Conservation (phyloP, 192 early-diverging fungal species). For the Phycomyces nitens region DNA sequence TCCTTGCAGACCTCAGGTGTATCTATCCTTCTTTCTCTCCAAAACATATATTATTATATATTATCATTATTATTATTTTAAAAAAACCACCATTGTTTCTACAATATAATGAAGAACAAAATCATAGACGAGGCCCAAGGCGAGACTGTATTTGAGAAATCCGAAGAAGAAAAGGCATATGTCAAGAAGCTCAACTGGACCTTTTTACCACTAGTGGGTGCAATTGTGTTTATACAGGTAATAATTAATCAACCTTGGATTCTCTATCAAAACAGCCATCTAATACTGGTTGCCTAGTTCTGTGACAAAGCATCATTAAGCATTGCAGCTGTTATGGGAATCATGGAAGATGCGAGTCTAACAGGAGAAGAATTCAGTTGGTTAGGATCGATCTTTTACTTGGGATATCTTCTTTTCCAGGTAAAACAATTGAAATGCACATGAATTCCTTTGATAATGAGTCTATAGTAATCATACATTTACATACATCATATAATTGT, state of each 20-base stretch:
- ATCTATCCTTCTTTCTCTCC: too few relatives aligned
- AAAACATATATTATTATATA: too few relatives aligned
- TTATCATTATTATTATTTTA: too few relatives aligned
- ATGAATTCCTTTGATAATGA: too few relatives aligned
- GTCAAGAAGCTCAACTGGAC: conserved; percentile 15
- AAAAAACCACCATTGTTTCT: too few relatives aligned
- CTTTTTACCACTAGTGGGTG: conserved; percentile 12
- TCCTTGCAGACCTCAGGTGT: too few relatives aligned
- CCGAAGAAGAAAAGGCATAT: conserved; percentile 6
- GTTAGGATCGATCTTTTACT: conserved; percentile 18
- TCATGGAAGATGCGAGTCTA: conserved; percentile 8
- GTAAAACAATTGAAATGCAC: too few relatives aligned
- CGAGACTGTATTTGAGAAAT: not conserved
- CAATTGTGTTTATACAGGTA: conserved; percentile 25
- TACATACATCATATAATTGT: not conserved
- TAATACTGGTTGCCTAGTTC: conserved; percentile 4
- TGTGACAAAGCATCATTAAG: conserved; percentile 15
- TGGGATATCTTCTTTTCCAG: conserved; percentile 14
- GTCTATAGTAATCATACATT: not conserved
- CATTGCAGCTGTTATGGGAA: conserved; percentile 15
- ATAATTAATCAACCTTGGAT: not conserved
- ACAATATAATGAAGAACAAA: not conserved
- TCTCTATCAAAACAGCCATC: too few relatives aligned
- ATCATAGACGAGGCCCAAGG: not conserved
- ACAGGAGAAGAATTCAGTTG: conserved; percentile 4